Percentiles rank a stretch among this genome's conserved stretches.
Evolutionary conservation across 257 asterid genomes (phyloP).

Genomic region (Mentha longifolia): DNA sequence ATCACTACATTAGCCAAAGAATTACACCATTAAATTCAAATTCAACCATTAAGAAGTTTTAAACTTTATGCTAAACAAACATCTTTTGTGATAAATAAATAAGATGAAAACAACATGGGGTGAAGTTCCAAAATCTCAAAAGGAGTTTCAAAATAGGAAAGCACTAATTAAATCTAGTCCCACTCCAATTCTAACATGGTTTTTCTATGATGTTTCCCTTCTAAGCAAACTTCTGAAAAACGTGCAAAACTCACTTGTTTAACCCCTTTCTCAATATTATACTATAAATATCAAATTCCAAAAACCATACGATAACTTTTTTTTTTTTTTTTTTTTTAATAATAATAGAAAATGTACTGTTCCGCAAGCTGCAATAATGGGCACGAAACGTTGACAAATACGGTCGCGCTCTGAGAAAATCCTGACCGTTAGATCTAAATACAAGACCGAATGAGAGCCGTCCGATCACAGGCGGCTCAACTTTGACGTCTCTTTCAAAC

Average conservation of each 20-base stretch:
- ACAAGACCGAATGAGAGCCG: constrained; percentile 38
- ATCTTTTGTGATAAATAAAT: too few relatives aligned
- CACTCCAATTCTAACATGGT: constrained; percentile 8
- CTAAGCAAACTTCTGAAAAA: constrained; percentile 24
- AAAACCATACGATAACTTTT: too few relatives aligned
- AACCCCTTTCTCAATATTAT: not conserved
- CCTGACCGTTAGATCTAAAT: constrained; percentile 3
- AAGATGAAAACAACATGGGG: too few relatives aligned
- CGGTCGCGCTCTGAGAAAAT: not conserved
- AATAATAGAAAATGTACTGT: not conserved
- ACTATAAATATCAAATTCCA: not conserved
- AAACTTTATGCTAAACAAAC: not conserved
- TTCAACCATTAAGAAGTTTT: too few relatives aligned
- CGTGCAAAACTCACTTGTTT: constrained; percentile 27
- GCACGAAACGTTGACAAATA: constrained; percentile 24
- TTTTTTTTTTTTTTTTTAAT: too few relatives aligned
- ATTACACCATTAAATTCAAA: too few relatives aligned
- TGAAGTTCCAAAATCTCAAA: too few relatives aligned
- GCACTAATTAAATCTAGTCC: not conserved
- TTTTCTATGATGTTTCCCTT: constrained; percentile 14
- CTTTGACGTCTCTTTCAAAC: not conserved
- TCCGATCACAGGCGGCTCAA: constrained; percentile 44
- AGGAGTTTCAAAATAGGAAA: not conserved
- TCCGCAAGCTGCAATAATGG: constrained; percentile 5
- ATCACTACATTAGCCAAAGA: too few relatives aligned